Evolutionary conservation across 805 yeast species (phyloP).

Genomic region (Metschnikowia arizonensis): DNA sequence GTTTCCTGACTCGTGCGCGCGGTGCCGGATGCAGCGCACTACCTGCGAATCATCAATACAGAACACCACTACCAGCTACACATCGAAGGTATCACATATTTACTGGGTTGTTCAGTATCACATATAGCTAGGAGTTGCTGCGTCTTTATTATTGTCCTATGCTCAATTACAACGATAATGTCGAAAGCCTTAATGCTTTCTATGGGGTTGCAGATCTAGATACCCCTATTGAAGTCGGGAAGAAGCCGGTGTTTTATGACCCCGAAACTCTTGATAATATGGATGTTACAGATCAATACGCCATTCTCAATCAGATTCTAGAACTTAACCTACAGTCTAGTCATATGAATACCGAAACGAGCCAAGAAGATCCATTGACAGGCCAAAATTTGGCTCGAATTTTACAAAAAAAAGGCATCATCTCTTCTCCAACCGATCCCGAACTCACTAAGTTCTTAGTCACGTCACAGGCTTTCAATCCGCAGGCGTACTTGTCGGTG

Average conservation of each 20-base stretch:
- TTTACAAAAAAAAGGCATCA: slow-evolving; percentile 23
- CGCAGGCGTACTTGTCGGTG: slow-evolving; percentile 33
- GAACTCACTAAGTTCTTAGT: slow-evolving; percentile 30
- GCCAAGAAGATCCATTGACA: slow-evolving; percentile 32
- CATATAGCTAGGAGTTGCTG: too few relatives aligned
- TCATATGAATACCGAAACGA: slow-evolving; percentile 18
- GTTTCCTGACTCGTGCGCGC: slow-evolving; percentile 5
- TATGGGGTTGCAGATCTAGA: slow-evolving; percentile 27
- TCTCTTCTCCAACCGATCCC: slow-evolving; percentile 30
- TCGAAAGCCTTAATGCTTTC: slow-evolving; percentile 26
- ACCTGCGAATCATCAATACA: not conserved
- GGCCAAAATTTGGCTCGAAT: slow-evolving; percentile 28
- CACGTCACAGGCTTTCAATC: slow-evolving; percentile 33
- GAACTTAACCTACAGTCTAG: slow-evolving; percentile 12
- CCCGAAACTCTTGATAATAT: slow-evolving; percentile 20
- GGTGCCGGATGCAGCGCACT: not conserved
- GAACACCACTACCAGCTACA: too few relatives aligned
- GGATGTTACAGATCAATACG: slow-evolving; percentile 29
- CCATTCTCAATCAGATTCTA: slow-evolving; percentile 27
- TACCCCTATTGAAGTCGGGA: slow-evolving; percentile 18
- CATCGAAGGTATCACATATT: too few relatives aligned
- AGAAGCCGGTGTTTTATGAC: slow-evolving; percentile 19
- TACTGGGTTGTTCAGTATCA: too few relatives aligned
- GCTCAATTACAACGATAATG: slow-evolving; percentile 33
- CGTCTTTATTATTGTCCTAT: slow-evolving; percentile 16